phyloP scores from a whole-genome alignment of 306 rosid genomes.

The Dryas alaskensis region DNA sequence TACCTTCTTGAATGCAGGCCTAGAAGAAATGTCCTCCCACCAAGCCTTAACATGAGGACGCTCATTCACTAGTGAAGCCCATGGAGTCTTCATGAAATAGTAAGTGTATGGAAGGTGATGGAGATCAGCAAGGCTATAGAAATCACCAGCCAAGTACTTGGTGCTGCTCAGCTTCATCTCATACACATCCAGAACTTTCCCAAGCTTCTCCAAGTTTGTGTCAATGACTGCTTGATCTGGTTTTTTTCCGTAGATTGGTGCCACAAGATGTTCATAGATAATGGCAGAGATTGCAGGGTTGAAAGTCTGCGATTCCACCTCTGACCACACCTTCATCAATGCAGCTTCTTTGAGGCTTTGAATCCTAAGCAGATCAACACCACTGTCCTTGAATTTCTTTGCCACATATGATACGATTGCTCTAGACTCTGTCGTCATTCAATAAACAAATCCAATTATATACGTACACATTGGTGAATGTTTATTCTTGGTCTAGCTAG shows the following conservation, averaged over 20 bases:
- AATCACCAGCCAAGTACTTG: slow-evolving; percentile 66
- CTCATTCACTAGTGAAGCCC: slow-evolving; percentile 50
- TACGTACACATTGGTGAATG: too few relatives aligned
- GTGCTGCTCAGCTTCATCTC: slow-evolving; percentile 51
- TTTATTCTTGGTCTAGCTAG: too few relatives aligned
- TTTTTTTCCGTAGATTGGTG: slow-evolving; percentile 42
- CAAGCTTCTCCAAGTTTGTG: slow-evolving; percentile 43
- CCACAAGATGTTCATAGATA: slow-evolving; percentile 46
- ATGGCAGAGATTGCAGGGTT: slow-evolving; percentile 50
- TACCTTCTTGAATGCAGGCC: slow-evolving; percentile 53
- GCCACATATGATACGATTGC: slow-evolving; percentile 64
- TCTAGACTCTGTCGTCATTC: slow-evolving; percentile 58
- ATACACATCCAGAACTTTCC: slow-evolving; percentile 56
- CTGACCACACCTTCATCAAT: slow-evolving; percentile 63
- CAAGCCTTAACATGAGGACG: slow-evolving; percentile 69
- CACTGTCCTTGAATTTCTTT: slow-evolving; percentile 59
- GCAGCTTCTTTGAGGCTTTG: slow-evolving; percentile 46
- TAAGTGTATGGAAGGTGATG: slow-evolving; percentile 51
- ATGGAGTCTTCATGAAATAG: slow-evolving; percentile 65
- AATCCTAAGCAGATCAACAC: slow-evolving; percentile 48
- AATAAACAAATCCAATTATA: background rate
- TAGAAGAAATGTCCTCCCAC: slow-evolving; percentile 76
- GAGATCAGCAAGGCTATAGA: slow-evolving; percentile 64
- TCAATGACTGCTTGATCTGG: slow-evolving; percentile 52
- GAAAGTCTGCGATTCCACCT: slow-evolving; percentile 60